Evolutionary conservation across 2,329 filamentous ascomycete genomes (phyloP), one percentile per base, ranked within the genome.

Genomic region (Fusarium multiceps): DNA sequence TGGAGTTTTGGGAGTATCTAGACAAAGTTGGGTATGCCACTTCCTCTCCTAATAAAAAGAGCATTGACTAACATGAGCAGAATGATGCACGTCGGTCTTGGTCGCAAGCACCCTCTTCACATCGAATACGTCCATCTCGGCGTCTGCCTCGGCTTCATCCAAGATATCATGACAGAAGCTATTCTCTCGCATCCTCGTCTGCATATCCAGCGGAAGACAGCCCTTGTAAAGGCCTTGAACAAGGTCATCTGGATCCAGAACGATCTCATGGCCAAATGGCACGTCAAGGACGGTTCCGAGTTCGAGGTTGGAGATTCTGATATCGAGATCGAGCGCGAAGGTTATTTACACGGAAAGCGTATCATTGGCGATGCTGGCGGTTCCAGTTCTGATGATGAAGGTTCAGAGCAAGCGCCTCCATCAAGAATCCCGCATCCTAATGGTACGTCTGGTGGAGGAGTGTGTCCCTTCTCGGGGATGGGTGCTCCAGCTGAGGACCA

Each of bases 211-310:
- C 87, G 87, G 79, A 94, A 94, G 81, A 89, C 91, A 20, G 90
- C 88, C 23, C 85, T 95, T 7, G 86, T 94, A 48, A 92, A 91
- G 77, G 92, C 93, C 1, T 83, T 95, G 23, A 89, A 89, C 67
- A 95, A 96, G 78, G 89, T 95, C 27, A 90, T 95, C 69, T 95
- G 92, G 92, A 94, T 95, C 71, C 93, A 95, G 80, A 95, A 95
- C 76, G 92, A 95, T 78, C 84, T 95, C 30, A 92, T 95, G 78
- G 91, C 92, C n/a, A 92, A 91, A 78, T 94, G 92, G 90, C 92
- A 93, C 74, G 87, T 92, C 37, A 84, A 86, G 34, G 90, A 92
- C 69, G 89, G 90, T 51, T 86, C 89, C 37, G 91, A 93, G 78
- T 88, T 83, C 69, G 78, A 79, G 28, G 75, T 79, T 2, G 80